A percentile compares a stretch with the other conserved stretches of the same genome.
Evolutionary conservation across 768 basidiomycete species (phyloP).

Genomic region (Naganishia onofrii): DNA sequence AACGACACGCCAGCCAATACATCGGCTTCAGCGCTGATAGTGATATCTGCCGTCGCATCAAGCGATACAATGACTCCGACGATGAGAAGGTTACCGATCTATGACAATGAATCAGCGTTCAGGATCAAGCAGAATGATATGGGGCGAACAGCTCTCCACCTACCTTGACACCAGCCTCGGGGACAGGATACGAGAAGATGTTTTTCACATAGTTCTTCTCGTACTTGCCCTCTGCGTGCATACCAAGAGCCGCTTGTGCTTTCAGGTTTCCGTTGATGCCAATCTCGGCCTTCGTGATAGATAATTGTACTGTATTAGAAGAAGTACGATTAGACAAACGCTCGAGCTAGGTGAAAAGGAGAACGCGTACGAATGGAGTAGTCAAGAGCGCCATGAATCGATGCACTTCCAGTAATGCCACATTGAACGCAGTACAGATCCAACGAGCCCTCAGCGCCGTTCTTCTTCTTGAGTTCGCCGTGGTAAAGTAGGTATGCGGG

Average conservation of each 20-base stretch:
- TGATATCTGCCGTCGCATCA: conserved; percentile 10
- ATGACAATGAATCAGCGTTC: not conserved
- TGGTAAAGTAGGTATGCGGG: conserved; percentile 11
- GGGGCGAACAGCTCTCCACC: not conserved
- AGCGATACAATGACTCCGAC: conserved; percentile 26
- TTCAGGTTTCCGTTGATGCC: conserved; percentile 14
- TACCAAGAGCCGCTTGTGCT: conserved; percentile 24
- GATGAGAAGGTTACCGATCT: not conserved
- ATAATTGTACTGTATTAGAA: conserved; percentile 3
- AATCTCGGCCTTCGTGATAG: conserved; percentile 20
- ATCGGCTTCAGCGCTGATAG: conserved; percentile 12
- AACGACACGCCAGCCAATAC: conserved; percentile 5
- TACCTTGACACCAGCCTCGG: not conserved
- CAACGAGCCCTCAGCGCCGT: not conserved
- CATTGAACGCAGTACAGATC: conserved; percentile 27
- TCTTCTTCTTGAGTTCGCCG: conserved; percentile 5
- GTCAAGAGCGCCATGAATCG: conserved; percentile 18
- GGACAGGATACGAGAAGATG: not conserved
- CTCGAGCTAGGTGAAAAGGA: not conserved
- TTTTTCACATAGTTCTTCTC: conserved; percentile 3
- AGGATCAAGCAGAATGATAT: too few relatives aligned
- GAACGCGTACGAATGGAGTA: conserved; percentile 17
- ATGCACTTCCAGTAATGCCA: conserved; percentile 15
- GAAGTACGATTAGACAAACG: not conserved
- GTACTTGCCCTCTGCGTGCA: conserved; percentile 8